A percentile compares a stretch with the other conserved stretches of the same genome.
Evolutionary conservation across 169 alveolate species (phyloP).

Genomic region (Plasmodium knowlesi): DNA sequence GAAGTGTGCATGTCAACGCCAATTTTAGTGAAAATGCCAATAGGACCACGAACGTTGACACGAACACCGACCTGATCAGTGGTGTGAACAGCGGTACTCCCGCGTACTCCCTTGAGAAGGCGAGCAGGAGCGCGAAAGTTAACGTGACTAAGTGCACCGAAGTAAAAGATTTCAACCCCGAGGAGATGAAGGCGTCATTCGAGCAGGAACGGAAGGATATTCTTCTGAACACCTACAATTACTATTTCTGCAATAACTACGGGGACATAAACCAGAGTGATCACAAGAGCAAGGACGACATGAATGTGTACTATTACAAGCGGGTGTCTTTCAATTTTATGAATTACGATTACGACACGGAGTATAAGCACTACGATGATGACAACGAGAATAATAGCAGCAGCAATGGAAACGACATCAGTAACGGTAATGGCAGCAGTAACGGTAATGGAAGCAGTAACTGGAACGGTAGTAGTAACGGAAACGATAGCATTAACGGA

Average conservation of each 20-base stretch:
- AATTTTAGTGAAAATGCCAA: not conserved
- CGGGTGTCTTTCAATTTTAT: slow-evolving; percentile 42
- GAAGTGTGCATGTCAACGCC: not conserved
- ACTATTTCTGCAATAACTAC: slow-evolving; percentile 37
- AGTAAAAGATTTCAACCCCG: slow-evolving; percentile 7
- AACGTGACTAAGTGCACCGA: not conserved
- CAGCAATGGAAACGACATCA: not conserved
- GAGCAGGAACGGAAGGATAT: slow-evolving; percentile 26
- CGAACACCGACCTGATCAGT: not conserved
- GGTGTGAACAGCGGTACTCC: not conserved
- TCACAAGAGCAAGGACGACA: slow-evolving; percentile 22
- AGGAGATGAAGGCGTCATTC: slow-evolving; percentile 5
- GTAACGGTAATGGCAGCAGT: not conserved
- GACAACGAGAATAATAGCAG: not conserved
- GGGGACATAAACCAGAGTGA: slow-evolving; percentile 25
- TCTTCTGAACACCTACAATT: slow-evolving; percentile 53
- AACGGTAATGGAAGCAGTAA: not conserved
- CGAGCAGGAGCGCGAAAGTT: not conserved
- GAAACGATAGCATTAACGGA: not conserved
- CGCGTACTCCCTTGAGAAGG: not conserved
- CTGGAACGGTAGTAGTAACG: not conserved
- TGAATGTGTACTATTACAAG: slow-evolving; percentile 19
- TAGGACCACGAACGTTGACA: not conserved
- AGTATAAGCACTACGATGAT: slow-evolving; percentile 1
- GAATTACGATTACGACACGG: slow-evolving; percentile 16